Conservation (phyloP, 108 stramenopile genomes). For the Nitzschia inconspicua region DNA sequence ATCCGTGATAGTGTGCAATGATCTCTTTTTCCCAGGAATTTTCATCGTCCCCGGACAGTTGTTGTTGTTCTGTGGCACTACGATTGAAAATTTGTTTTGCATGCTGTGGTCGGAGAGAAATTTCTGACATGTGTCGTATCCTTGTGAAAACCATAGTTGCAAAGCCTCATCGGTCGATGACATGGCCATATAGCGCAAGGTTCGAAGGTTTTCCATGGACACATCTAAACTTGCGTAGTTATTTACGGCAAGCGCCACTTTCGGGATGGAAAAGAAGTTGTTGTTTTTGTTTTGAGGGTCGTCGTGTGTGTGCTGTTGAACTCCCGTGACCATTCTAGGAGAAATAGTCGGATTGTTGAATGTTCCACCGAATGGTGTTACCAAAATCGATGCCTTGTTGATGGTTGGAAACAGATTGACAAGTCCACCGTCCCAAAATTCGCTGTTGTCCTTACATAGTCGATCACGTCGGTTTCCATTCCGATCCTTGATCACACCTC, state of each 20-base stretch:
- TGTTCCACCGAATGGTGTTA: slow-evolving; percentile 49
- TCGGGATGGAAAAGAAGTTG: neutral
- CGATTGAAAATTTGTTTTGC: no score
- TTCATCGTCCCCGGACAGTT: no score
- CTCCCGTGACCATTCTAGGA: slow-evolving; percentile 2
- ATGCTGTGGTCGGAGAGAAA: no score
- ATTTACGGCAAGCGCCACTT: no score
- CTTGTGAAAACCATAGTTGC: no score
- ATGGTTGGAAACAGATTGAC: slow-evolving; percentile 58
- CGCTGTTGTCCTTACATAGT: neutral
- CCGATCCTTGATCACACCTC: slow-evolving; percentile 46
- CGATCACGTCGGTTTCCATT: slow-evolving; percentile 8
- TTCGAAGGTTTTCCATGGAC: slow-evolving; percentile 9
- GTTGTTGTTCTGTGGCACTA: no score
- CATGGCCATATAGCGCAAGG: slow-evolving; percentile 8
- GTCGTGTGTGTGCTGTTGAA: neutral
- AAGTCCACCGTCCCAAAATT: slow-evolving; percentile 65
- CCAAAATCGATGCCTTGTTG: slow-evolving; percentile 50
- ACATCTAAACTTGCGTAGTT: no score
- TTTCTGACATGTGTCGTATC: no score
- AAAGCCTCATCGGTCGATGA: no score
- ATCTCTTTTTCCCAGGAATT: no score
- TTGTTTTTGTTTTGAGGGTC: no score
- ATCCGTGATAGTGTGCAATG: no score
- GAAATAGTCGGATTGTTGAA: slow-evolving; percentile 49